Evolutionary conservation across 176 grass and related monocot genomes (phyloP), one percentile per base, ranked within the genome.

Genomic region (Hsuehochloa calcarea): DNA sequence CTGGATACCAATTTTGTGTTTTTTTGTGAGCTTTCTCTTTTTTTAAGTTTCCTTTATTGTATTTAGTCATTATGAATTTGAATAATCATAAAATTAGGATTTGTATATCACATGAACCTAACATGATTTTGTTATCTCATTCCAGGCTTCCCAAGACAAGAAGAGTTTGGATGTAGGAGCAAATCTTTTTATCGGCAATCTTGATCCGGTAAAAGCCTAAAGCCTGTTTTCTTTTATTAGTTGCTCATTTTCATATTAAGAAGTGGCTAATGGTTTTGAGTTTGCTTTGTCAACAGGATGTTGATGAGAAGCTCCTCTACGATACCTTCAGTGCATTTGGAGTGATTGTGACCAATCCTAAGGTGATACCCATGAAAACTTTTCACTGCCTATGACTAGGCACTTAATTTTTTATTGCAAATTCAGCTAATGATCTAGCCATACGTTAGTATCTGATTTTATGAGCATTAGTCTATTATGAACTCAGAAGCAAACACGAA

Each of bases 321-420:
- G 97, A 99, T 72, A 99, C 97, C 61, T 99, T 99, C 72, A 99
- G 97, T 94, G 97, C 97, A 81, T 99, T 99, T 76, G 97, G 97
- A 63, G 97, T 94, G 60, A 99, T 96, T 68, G 97, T 96, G 20
- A 94, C 93, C 44, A 99, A 99, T 92, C 93, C 97, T 35, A 99
- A 99, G 97, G 97, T 99, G 80, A 88, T 79, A 49, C 26, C 64
- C 23, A 55, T 14, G 31, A 35, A 77, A 65, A 26, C 8, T 31
- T 89, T 54, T 73, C 58, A 6, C 80, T 61, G 5, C 72, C 27
- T 37, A 19, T n/a, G 4, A 40, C 35, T 84, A 71, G 40, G 41
- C 22, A 56, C 26, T 80, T 59, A 8, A 40, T 44, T 45, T 45
- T 45, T 12, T 45, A n/a, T 20, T 47, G 14, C 16, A 86, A 31